Evolutionary conservation across 345 rosid species (phyloP), one percentile per base, ranked within the genome.

Genomic region (Arabidopsis suecica): DNA sequence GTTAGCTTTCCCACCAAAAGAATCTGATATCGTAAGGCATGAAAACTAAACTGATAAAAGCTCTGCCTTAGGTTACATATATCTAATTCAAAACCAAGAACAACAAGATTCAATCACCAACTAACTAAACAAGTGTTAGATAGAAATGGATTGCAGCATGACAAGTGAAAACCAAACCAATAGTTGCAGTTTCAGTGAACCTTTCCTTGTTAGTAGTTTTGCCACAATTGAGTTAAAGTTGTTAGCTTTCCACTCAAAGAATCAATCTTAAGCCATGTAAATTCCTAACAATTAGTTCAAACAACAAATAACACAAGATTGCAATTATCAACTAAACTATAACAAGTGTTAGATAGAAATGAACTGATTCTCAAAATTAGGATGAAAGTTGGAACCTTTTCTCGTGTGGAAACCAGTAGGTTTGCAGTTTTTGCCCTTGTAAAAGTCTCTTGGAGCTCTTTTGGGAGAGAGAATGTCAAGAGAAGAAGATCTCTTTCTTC

Each of bases 381-480:
- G 18, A 16, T 16, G 18, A 16, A 16, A 56, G 64, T 22, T 9
- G 38, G 41, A 54, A 74, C 96, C 97, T 91, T 91, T 93, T 72
- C 87, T 83, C 30, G 98, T 91, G 69, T 87, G 93, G 83, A 91
- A 94, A 57, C 97, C 96, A 20, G 91, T 77, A 13, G 97, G 76
- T 66, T 79, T 91, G 82, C 96, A 91, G 78, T 88, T 91, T 75
- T 89, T 93, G 10, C 95, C 90, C 84, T 89, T 88, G 80, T 93
- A 93, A 76, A 86, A 88, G 80, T 89, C 79, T 44, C 88, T 76
- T 0, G 97, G 96, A 20, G 93, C 96, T 16, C 93, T 78, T 81
- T 91, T 88, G 0, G 97, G 87, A 0, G 96, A 91, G 33, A 87
- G 93, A 75, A 93, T 93, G 76, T 84, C 93, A 41, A 91, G 84